Conservation (phyloP, 495 filamentous ascomycete species). For the Jackrogersella multiformis region DNA sequence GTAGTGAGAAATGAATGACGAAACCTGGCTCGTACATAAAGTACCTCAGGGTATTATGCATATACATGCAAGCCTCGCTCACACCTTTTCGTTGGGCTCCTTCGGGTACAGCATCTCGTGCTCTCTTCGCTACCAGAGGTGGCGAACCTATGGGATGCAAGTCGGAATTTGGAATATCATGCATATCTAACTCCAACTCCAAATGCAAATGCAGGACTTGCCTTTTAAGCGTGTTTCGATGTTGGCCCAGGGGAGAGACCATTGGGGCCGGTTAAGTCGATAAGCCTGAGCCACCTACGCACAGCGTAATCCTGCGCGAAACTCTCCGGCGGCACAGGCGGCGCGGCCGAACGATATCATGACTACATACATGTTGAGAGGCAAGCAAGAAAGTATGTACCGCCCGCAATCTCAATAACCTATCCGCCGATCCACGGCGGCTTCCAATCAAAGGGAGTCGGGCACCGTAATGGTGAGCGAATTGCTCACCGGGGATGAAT, state of each 20-base stretch:
- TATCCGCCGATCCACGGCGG: neutral
- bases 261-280: neutral
- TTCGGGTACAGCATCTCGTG: neutral
- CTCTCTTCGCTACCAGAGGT: conserved; percentile 21
- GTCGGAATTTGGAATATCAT: conserved; percentile 12
- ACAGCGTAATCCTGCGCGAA: conserved; percentile 4
- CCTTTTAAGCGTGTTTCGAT: neutral
- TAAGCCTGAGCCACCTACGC: conserved; percentile 11
- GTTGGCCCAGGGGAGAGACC: neutral
- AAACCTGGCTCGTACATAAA: conserved; percentile 7
- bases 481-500: neutral
- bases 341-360: neutral
- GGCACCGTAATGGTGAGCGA: neutral
- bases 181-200: neutral
- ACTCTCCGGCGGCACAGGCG: conserved; percentile 23
- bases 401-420: neutral
- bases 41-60: conserved; percentile 6
- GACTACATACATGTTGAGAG: neutral
- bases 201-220: neutral
- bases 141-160: conserved; percentile 1
- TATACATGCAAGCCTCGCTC: conserved; percentile 11
- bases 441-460: neutral
- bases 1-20: neutral
- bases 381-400: neutral
- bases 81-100: neutral